Evolutionary conservation across 306 rosid species (phyloP), one percentile per base, ranked within the genome.

Genomic region (Cicer bijugum): DNA sequence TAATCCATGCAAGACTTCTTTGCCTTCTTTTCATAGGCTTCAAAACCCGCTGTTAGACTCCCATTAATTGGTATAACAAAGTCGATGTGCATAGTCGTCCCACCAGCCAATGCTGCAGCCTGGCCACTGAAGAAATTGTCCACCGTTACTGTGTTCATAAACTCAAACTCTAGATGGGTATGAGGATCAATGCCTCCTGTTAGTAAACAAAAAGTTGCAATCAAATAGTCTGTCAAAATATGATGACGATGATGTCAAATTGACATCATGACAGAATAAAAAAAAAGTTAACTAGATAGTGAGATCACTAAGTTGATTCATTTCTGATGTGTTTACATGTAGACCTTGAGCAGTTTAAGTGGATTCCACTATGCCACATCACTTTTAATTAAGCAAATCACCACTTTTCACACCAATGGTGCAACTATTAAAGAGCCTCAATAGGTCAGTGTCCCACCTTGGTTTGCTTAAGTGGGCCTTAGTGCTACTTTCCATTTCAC

Each of bases 131-230:
- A 91, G 90, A 91, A 93, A 84, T 93, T 94, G 71, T 91, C 97
- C 47, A 82, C 68, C 0, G 94, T 77, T 69, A 61, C 86, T 15
- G 87, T 72, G 59, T 72, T 84, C 97, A 91, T 89, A 82, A 88
- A 88, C 83, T 80, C 91, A 48, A 93, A 62, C 43, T 81, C 88
- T 39, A 93, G 83, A 85, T 93, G 98, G 42, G 97, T 88, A 79
- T 93, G 98, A 68, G 98, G 98, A 84, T 93, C 97, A 84, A 93
- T 91, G 82, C 98, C 98, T 61, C 98, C 98, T 93, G 88, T 75
- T 71, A 71, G 59, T 76, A 23, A 74, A 78, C 52, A 63, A 75
- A 87, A 73, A 77, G 40, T 64, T 71, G 56, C 35, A 51, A 43
- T 17, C 19, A 5, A 53, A 65, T 60, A 48, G 47, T 57, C 63